These are phyloP conservation scores for Pharnaceum exiguum DNA, from an alignment of 148 eudicot genomes.

Conservation along the genomic window DNA sequence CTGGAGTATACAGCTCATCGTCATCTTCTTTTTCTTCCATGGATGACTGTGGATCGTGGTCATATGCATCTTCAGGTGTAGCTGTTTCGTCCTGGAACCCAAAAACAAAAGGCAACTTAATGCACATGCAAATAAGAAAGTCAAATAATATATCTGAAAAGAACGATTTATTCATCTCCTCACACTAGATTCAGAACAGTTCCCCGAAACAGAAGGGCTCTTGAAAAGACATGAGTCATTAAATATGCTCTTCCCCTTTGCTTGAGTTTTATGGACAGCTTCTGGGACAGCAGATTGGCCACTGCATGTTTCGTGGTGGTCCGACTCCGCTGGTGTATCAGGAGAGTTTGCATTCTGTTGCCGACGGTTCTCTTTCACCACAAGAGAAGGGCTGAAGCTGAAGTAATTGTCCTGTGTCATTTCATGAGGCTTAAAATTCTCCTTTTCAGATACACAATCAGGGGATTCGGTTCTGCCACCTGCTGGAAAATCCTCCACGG, in stretches of 20 bases:
- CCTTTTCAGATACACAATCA: conserved; percentile 17
- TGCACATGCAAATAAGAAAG: conserved; percentile 5
- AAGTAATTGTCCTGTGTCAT: conserved; percentile 12
- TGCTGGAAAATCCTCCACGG: conserved; percentile 16
- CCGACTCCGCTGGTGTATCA: conserved; percentile 17
- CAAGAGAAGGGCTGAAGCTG: conserved; percentile 20
- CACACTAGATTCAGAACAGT: conserved; percentile 26
- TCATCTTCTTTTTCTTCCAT: conserved; percentile 15
- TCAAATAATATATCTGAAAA: conserved; percentile 14
- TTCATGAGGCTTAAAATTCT: conserved; percentile 22
- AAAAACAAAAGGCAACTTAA: conserved; percentile 29
- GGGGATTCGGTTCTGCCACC: conserved; percentile 13
- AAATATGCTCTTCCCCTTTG: conserved; percentile 7
- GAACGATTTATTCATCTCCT: conserved; percentile 36
- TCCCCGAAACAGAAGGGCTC: conserved; percentile 24
- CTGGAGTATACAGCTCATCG: conserved; percentile 11
- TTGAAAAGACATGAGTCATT: conserved; percentile 27
- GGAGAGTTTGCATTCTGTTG: conserved; percentile 23
- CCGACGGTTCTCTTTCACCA: conserved; percentile 19
- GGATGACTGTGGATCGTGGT: conserved; percentile 21
- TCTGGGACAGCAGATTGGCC: conserved; percentile 26
- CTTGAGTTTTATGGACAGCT: conserved; percentile 25
- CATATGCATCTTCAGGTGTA: conserved; percentile 27
- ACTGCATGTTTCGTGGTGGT: conserved; percentile 23
- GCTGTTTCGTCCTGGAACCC: conserved; percentile 39